Conservation (phyloP, 1,284 basidiomycete genomes). For the Heterobasidion occidentale region DNA sequence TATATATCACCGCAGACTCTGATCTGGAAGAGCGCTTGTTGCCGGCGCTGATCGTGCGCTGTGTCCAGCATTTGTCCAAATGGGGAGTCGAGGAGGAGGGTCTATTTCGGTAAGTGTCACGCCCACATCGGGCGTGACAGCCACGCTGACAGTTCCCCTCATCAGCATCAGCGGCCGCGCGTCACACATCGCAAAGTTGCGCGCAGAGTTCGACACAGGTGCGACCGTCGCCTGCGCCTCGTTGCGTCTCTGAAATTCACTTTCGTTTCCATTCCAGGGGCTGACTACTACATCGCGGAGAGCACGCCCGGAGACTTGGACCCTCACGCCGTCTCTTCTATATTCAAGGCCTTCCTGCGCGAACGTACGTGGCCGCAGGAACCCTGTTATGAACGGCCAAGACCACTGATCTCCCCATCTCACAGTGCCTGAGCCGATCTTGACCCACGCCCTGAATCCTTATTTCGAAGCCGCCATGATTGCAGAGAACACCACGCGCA, state of each 20-base stretch:
- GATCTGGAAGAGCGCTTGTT: slow-evolving; percentile 47
- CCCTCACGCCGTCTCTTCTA: slow-evolving; percentile 85
- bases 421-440: slow-evolving; percentile 74
- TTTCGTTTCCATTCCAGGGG: slow-evolving; percentile 39
- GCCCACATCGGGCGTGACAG: neutral
- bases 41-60: slow-evolving; percentile 70
- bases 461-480: slow-evolving; percentile 71
- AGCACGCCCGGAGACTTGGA: slow-evolving; percentile 79
- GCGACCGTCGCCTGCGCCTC: slow-evolving; percentile 17
- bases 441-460: slow-evolving; percentile 61
- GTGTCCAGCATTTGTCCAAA: slow-evolving; percentile 69
- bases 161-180: slow-evolving; percentile 67
- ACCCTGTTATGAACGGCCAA: neutral
- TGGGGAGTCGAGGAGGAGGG: slow-evolving; percentile 85
- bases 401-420: neutral
- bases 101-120: slow-evolving; percentile 56
- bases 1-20: slow-evolving; percentile 3
- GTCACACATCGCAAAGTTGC: slow-evolving; percentile 66
- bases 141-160: slow-evolving; percentile 4
- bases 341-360: slow-evolving; percentile 76
- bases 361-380: slow-evolving; percentile 49
- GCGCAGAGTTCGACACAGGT: slow-evolving; percentile 81
- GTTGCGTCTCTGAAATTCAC: slow-evolving; percentile 2
- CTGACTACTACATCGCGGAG: slow-evolving; percentile 73
- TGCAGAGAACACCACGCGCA: slow-evolving; percentile 39